A percentile compares a stretch with the other conserved stretches of the same genome.
Evolutionary conservation across 2,329 filamentous ascomycete species (phyloP).

Genomic region (Eutypa lata): DNA sequence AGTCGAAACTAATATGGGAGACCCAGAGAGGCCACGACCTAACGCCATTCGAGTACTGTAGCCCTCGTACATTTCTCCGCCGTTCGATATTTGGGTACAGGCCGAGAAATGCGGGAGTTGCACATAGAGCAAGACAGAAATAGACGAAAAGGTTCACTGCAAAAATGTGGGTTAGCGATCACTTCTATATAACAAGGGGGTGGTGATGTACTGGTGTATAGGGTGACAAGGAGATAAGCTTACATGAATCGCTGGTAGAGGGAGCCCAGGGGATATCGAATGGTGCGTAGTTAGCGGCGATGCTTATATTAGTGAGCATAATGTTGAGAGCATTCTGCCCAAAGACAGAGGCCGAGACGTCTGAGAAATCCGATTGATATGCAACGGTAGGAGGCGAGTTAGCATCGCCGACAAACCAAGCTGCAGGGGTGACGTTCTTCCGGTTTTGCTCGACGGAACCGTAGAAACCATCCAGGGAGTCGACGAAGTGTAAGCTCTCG

Average conservation of each 20-base stretch:
- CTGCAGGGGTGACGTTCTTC: constrained; percentile 70
- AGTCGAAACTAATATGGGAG: constrained; percentile 80
- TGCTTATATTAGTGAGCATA: constrained; percentile 64
- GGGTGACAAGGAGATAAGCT: not conserved
- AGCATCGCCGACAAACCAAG: constrained; percentile 69
- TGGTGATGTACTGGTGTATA: not conserved
- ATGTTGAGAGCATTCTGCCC: constrained; percentile 65
- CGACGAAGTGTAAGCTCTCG: constrained; percentile 48
- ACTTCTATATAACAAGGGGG: not conserved
- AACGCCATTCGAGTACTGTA: constrained; percentile 92
- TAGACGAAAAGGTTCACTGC: constrained; percentile 73
- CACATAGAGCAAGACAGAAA: constrained; percentile 72
- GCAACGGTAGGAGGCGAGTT: constrained; percentile 62
- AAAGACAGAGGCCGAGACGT: constrained; percentile 54
- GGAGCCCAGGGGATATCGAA: constrained; percentile 75
- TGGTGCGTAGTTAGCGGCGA: constrained; percentile 67
- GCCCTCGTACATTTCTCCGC: constrained; percentile 71
- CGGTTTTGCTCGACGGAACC: constrained; percentile 60
- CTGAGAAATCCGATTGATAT: constrained; percentile 63
- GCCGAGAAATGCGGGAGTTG: constrained; percentile 82
- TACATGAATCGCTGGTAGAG: constrained; percentile 59
- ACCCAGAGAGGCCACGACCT: constrained; percentile 79
- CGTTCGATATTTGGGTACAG: constrained; percentile 87
- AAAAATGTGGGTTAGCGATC: not conserved
- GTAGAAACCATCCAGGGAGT: constrained; percentile 67